phyloP scores from a whole-genome alignment of 495 filamentous ascomycete genomes.

The Clohesyomyces aquaticus region DNA sequence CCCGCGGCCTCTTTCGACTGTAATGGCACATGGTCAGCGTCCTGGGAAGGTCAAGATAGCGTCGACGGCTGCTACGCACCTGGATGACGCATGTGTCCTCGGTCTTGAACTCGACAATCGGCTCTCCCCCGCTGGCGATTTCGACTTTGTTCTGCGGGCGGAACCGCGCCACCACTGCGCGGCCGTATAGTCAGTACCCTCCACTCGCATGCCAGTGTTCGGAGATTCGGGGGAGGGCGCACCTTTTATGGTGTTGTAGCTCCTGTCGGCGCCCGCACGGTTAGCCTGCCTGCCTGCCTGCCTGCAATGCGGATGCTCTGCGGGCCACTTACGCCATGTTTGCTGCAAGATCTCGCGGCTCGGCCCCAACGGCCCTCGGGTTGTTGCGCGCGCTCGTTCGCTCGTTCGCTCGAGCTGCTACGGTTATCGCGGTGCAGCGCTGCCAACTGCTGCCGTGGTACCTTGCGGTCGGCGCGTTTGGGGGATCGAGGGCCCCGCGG shows the following conservation, averaged over 20 bases:
- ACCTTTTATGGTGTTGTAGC: conserved; percentile 76
- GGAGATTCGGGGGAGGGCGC: conserved; percentile 39
- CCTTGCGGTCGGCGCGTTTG: conserved; percentile 29
- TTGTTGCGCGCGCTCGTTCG: conserved; percentile 2
- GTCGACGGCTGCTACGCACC: conserved; percentile 51
- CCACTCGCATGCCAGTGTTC: not conserved
- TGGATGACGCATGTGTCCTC: conserved; percentile 87
- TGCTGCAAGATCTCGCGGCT: conserved; percentile 25
- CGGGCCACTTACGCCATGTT: conserved; percentile 57
- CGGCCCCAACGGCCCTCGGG: conserved; percentile 32
- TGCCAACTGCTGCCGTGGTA: conserved; percentile 34
- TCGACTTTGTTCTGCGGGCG: conserved; percentile 95
- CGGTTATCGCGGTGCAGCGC: conserved; percentile 1
- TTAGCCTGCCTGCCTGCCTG: conserved; percentile 16
- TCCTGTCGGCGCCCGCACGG: conserved; percentile 47
- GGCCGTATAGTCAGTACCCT: conserved; percentile 19
- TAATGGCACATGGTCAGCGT: conserved; percentile 3
- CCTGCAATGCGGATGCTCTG: not conserved
- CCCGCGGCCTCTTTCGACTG: conserved; percentile 84
- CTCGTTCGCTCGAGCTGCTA: conserved; percentile 16
- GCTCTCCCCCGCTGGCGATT: conserved; percentile 83
- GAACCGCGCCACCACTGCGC: conserved; percentile 87
- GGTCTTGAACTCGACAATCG: conserved; percentile 84
- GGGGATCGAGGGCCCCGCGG: conserved; percentile 24
- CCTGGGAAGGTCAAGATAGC: not conserved